These are phyloP conservation scores for Leptodermis oblonga DNA, from an alignment of 257 asterid genomes.

Conservation along the genomic window DNA sequence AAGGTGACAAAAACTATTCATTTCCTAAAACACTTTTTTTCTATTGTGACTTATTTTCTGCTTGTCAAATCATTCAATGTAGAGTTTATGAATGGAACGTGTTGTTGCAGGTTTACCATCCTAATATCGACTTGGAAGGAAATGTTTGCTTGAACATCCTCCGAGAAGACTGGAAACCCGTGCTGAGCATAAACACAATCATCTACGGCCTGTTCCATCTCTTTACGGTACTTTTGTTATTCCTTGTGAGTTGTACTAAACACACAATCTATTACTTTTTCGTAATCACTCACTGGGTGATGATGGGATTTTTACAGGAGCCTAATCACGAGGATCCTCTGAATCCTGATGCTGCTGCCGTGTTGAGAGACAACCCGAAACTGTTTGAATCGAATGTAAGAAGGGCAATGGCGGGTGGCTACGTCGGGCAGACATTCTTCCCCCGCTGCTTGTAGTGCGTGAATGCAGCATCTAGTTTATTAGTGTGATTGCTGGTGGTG, in stretches of 20 bases:
- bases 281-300: slow-evolving; percentile 17
- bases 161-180: slow-evolving; percentile 99
- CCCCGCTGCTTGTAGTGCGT: slow-evolving; percentile 59
- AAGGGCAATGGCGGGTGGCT: slow-evolving; percentile 92
- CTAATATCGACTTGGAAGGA: slow-evolving; percentile 94
- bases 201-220: slow-evolving; percentile 89
- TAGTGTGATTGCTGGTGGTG: slow-evolving; percentile 22
- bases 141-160: slow-evolving; percentile 97
- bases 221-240: slow-evolving; percentile 58
- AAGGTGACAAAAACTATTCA: slow-evolving; percentile 43
- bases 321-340: slow-evolving; percentile 98
- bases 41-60: not conserved
- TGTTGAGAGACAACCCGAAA: slow-evolving; percentile 80
- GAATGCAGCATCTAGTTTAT: slow-evolving; percentile 28
- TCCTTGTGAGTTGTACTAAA: too few relatives aligned
- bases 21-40: slow-evolving; percentile 4
- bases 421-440: slow-evolving; percentile 79
- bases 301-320: slow-evolving; percentile 45
- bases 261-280: not conserved
- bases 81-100: slow-evolving; percentile 1
- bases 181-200: slow-evolving; percentile 83
- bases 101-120: slow-evolving; percentile 78
- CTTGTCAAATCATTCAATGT: not conserved
- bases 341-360: slow-evolving; percentile 90
- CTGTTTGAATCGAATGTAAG: slow-evolving; percentile 80